phyloP scores from a whole-genome alignment of 306 rosid genomes.

The Alnus rubra region DNA sequence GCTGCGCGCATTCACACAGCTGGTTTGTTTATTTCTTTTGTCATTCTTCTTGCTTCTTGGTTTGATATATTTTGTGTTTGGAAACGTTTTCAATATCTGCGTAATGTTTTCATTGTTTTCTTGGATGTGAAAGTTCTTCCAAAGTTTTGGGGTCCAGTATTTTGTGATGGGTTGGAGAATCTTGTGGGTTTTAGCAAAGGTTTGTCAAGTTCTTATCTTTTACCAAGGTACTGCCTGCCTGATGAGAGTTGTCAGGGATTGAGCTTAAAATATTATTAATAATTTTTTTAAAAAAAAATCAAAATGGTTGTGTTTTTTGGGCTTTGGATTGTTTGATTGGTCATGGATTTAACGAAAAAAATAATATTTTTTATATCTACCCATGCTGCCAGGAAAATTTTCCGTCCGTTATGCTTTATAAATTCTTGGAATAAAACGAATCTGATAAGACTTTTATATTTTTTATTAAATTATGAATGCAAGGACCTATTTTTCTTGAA shows the following conservation, averaged over 20 bases:
- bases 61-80: slow-evolving; percentile 1
- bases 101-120: background rate
- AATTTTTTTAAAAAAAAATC: background rate
- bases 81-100: background rate
- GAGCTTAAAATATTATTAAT: background rate
- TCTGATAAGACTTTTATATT: background rate
- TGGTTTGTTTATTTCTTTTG: slow-evolving; percentile 41
- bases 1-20: slow-evolving; percentile 58
- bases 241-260: background rate
- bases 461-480: background rate
- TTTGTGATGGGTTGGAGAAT: background rate
- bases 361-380: background rate
- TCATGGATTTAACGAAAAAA: background rate
- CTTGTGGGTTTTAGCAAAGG: background rate
- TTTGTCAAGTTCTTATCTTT: background rate
- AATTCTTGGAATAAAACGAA: background rate
- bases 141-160: background rate
- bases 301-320: background rate
- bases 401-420: background rate
- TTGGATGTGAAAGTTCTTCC: background rate
- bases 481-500: background rate
- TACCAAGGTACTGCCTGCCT: background rate
- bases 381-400: background rate
- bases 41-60: background rate
- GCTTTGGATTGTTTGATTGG: background rate